Percentiles rank a stretch among this genome's conserved stretches.
Conservation (phyloP, 2,329 filamentous ascomycete genomes). For the Aspergillus caelatus region DNA sequence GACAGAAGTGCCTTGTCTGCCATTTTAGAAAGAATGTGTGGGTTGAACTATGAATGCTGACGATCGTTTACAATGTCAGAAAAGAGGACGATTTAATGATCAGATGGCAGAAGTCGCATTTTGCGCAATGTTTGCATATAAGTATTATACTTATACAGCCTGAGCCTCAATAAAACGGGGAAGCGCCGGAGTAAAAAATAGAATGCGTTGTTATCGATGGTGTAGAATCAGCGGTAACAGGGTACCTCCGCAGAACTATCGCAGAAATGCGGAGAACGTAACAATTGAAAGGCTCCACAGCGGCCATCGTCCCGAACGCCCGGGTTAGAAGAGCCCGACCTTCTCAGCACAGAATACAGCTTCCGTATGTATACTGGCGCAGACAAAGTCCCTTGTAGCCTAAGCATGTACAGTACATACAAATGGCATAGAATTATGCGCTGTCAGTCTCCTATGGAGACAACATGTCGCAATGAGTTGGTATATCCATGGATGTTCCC, state of each 20-base stretch:
- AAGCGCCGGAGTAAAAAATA: neutral
- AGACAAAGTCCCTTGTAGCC: no score
- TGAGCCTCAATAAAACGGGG: neutral
- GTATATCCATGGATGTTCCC: neutral
- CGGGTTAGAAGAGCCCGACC: neutral
- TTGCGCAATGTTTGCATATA: neutral
- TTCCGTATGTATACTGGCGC: neutral
- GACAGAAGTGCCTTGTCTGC: constrained; percentile 39
- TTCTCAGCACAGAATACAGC: neutral
- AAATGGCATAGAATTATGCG: neutral
- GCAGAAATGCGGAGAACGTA: constrained; percentile 16
- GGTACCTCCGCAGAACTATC: constrained; percentile 8
- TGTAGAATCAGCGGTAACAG: constrained; percentile 4
- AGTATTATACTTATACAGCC: neutral
- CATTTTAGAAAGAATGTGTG: constrained; percentile 25
- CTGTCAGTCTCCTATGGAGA: neutral
- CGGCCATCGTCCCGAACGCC: constrained; percentile 4
- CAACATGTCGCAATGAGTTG: neutral
- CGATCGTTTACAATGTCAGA: neutral
- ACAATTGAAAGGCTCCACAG: constrained; percentile 8
- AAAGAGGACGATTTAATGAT: neutral
- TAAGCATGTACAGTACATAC: neutral
- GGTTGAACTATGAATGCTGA: neutral
- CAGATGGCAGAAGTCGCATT: neutral
- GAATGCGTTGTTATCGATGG: neutral